A percentile compares a stretch with the other conserved stretches of the same genome.
phyloP scores from a whole-genome alignment of 169 alveolate species.

The Plasmodium adleri region DNA sequence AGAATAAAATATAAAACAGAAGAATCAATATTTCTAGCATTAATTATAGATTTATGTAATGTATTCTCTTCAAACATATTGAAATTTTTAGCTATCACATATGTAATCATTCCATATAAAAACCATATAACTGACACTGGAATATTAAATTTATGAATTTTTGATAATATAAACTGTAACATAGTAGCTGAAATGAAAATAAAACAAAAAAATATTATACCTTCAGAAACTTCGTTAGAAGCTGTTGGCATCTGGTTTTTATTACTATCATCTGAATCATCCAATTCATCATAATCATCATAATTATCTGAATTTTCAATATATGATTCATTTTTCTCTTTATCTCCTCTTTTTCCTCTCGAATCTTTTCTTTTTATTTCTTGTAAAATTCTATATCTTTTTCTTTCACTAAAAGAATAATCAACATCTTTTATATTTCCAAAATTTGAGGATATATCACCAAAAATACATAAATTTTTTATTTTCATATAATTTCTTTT shows the following conservation, averaged over 20 bases:
- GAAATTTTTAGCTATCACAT: conserved; percentile 77
- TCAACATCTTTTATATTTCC: too few species aligned
- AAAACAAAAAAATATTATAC: conserved; percentile 78
- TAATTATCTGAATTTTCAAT: background rate
- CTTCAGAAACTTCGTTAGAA: conserved; percentile 78
- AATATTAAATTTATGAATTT: conserved; percentile 79
- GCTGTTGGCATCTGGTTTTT: conserved; percentile 55
- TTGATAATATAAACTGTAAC: conserved; percentile 83
- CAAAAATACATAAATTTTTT: too few species aligned
- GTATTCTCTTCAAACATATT: conserved; percentile 74
- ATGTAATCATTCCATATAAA: conserved; percentile 84
- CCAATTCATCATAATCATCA: background rate
- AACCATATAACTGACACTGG: conserved; percentile 86
- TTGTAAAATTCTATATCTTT: conserved; percentile 9
- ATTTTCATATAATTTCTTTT: too few species aligned
- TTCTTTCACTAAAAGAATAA: background rate
- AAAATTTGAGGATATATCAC: too few species aligned
- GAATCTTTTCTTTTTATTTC: conserved; percentile 5
- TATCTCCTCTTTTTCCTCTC: background rate
- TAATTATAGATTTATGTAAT: conserved; percentile 73
- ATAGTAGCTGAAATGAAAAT: conserved; percentile 82
- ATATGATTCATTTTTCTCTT: background rate
- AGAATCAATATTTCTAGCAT: conserved; percentile 82
- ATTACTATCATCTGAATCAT: conserved; percentile 4
- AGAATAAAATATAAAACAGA: conserved; percentile 87